Conservation (phyloP, 78 protist genomes). For the Dictyostelium intermedium region DNA sequence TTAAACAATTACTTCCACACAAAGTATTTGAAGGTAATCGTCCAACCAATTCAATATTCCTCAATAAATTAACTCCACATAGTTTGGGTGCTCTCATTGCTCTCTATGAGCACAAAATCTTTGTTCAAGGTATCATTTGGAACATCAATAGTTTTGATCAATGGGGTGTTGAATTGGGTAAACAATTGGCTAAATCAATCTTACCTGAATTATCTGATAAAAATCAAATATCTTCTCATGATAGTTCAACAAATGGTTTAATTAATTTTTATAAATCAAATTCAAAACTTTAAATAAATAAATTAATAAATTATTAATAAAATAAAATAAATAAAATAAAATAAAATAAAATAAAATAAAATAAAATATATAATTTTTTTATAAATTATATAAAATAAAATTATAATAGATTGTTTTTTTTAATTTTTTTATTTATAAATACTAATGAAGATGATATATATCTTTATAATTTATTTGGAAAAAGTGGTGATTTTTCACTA, state of each 20-base stretch:
- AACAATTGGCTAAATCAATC: constrained; percentile 93
- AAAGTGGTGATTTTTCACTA: too few relatives aligned
- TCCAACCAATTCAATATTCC: constrained; percentile 92
- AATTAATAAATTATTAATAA: too few relatives aligned
- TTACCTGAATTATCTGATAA: constrained; percentile 61
- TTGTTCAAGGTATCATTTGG: constrained; percentile 97
- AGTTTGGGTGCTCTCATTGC: constrained; percentile 93
- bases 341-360: too few relatives aligned
- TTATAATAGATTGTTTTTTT: too few relatives aligned
- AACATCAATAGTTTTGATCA: constrained; percentile 97
- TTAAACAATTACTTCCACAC: constrained; percentile 80
- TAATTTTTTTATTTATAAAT: too few relatives aligned
- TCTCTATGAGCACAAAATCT: constrained; percentile 95
- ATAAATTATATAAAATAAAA: too few relatives aligned
- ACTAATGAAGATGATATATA: too few relatives aligned
- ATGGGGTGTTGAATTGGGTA: constrained; percentile 99
- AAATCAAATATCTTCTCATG: constrained; percentile 77
- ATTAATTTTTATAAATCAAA: constrained; percentile 90
- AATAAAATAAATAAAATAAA: neutral
- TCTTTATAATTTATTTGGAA: too few relatives aligned
- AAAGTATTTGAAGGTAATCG: constrained; percentile 94
- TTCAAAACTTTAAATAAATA: constrained; percentile 49
- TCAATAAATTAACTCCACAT: constrained; percentile 87
- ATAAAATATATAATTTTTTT: too few relatives aligned
- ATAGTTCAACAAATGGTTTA: constrained; percentile 93